phyloP scores from a whole-genome alignment of 75 land plant species.

The Pinus tabuliformis region DNA sequence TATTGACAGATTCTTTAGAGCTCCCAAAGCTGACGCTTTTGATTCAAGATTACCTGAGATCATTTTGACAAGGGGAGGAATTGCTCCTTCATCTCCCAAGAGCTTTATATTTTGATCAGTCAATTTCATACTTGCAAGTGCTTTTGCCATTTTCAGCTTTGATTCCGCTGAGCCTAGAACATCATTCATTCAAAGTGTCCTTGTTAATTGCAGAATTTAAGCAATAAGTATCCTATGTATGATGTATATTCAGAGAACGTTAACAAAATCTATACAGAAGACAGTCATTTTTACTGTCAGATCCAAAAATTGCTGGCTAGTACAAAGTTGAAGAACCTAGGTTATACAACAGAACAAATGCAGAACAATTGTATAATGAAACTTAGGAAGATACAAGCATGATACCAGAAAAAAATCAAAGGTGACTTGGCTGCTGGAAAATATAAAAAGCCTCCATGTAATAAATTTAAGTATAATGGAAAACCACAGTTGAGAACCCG shows the following conservation, averaged over 20 bases:
- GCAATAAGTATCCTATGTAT: background rate
- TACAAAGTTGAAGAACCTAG: background rate
- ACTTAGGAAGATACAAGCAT: background rate
- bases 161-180: conserved; percentile 38
- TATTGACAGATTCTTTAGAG: conserved; percentile 32
- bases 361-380: background rate
- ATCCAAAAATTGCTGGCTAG: background rate
- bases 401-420: background rate
- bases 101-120: conserved; percentile 28
- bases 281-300: background rate
- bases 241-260: background rate
- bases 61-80: conserved; percentile 44
- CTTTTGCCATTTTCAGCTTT: conserved; percentile 39
- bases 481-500: background rate
- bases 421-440: background rate
- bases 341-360: background rate
- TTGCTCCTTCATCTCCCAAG: conserved; percentile 47
- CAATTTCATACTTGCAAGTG: conserved; percentile 39
- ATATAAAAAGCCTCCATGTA: background rate
- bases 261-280: background rate
- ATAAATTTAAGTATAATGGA: background rate
- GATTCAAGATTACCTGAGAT: conserved; percentile 32
- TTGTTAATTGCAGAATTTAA: background rate
- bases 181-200: too few species aligned
- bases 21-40: conserved; percentile 40